phyloP scores from a whole-genome alignment of 108 stramenopile species.

The Pseudonitzschia delicatissima region DNA sequence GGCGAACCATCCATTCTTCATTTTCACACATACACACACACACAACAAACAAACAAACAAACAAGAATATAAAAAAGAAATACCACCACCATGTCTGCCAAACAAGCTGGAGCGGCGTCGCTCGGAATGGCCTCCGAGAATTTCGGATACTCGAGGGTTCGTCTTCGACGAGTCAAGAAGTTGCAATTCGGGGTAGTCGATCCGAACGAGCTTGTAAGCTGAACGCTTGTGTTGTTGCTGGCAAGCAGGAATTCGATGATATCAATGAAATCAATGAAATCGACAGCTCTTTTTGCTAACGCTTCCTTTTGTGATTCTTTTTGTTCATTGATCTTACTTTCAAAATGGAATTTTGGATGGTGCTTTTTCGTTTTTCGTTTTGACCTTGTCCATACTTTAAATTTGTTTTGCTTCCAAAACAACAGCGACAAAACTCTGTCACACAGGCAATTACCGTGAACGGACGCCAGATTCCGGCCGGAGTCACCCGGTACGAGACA shows the following conservation, averaged over 20 bases:
- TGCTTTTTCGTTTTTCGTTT: neutral
- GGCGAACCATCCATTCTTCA: no score
- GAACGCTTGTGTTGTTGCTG: neutral
- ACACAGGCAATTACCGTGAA: slow-evolving; percentile 92
- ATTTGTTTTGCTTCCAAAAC: neutral
- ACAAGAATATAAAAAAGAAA: neutral
- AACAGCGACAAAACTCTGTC: slow-evolving; percentile 85
- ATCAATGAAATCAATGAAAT: neutral
- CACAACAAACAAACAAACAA: neutral
- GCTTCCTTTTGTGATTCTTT: neutral
- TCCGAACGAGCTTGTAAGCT: slow-evolving; percentile 91
- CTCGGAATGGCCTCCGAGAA: slow-evolving; percentile 82
- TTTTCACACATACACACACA: neutral
- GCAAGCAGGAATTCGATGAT: neutral
- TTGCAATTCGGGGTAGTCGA: slow-evolving; percentile 96
- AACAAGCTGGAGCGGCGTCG: slow-evolving; percentile 74
- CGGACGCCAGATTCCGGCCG: slow-evolving; percentile 87
- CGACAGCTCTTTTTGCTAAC: neutral
- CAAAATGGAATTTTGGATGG: neutral
- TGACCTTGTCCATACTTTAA: neutral
- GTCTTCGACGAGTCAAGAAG: slow-evolving; percentile 87
- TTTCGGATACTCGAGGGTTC: slow-evolving; percentile 92
- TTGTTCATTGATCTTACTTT: neutral
- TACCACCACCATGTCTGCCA: slow-evolving; percentile 5
- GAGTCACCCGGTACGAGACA: slow-evolving; percentile 88